Percentiles rank a stretch among this genome's conserved stretches.
Conservation (phyloP, 164 flowering plant genomes). For the Berberis vulgaris region DNA sequence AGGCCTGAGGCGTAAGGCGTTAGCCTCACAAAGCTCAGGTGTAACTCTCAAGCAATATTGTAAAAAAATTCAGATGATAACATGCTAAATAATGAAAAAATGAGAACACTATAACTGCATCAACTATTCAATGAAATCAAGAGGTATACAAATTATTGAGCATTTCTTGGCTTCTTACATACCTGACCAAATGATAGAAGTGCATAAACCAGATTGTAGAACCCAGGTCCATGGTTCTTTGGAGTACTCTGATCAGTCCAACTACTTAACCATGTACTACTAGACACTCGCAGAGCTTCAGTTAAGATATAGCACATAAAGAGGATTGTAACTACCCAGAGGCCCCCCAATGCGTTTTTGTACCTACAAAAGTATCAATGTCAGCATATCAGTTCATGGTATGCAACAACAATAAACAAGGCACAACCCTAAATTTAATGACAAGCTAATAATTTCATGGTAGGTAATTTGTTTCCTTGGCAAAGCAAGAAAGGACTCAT, state of each 20-base stretch:
- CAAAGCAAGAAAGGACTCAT: too few relatives aligned
- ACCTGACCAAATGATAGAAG: constrained; percentile 83
- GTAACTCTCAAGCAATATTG: too few relatives aligned
- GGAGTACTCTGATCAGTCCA: constrained; percentile 74
- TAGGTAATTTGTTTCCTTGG: too few relatives aligned
- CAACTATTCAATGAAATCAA: too few relatives aligned
- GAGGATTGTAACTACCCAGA: constrained; percentile 75
- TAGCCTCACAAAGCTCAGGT: too few relatives aligned
- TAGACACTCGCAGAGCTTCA: constrained; percentile 69
- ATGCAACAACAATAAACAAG: not conserved
- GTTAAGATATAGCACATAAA: constrained; percentile 59
- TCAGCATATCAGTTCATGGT: not conserved
- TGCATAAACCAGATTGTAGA: constrained; percentile 68
- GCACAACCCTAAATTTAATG: not conserved
- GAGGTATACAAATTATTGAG: too few relatives aligned
- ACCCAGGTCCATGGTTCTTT: constrained; percentile 44
- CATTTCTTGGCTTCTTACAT: constrained; percentile 3
- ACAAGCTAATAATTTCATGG: too few relatives aligned
- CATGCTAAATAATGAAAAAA: too few relatives aligned
- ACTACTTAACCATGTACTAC: constrained; percentile 95
- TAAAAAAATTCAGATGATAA: too few relatives aligned
- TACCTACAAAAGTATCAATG: constrained; percentile 42
- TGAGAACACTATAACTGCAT: too few relatives aligned
- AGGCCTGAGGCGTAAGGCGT: too few relatives aligned
- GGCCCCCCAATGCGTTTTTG: constrained; percentile 84